phyloP scores from a whole-genome alignment of 176 grass and related monocot genomes.

The Thinopyrum elongatum region DNA sequence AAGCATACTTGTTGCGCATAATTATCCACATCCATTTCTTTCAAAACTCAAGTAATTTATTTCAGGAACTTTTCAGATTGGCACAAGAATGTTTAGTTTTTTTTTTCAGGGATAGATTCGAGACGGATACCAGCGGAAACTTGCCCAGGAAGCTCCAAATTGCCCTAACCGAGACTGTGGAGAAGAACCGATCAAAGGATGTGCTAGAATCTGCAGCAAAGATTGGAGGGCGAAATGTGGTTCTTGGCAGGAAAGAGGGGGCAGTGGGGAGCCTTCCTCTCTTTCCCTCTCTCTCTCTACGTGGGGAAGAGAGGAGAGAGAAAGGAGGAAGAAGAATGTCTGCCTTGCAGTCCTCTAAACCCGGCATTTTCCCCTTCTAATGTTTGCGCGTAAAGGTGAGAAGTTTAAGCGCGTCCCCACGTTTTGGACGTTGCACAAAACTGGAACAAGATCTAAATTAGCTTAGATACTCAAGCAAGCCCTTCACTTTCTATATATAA shows the following conservation, averaged over 20 bases:
- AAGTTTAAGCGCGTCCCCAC: conserved; percentile 29
- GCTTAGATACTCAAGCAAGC: neutral
- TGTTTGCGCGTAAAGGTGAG: conserved; percentile 10
- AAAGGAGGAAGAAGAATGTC: conserved; percentile 41
- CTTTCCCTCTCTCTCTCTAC: conserved; percentile 34
- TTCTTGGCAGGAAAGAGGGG: conserved; percentile 33
- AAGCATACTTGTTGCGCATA: neutral
- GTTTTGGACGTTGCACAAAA: neutral
- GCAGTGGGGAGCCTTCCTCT: neutral
- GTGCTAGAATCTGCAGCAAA: conserved; percentile 3
- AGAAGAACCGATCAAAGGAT: neutral
- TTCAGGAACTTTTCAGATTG: neutral
- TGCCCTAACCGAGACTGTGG: neutral
- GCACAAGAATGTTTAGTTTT: neutral
- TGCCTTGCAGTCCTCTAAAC: conserved; percentile 40
- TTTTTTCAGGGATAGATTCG: neutral
- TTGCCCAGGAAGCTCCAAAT: neutral
- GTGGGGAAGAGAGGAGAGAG: conserved; percentile 52
- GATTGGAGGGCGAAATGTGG: neutral
- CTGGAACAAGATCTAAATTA: neutral
- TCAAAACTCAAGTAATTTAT: neutral
- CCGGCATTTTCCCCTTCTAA: conserved; percentile 18
- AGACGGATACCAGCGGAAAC: neutral
- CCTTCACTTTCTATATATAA: no score
- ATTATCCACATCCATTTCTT: neutral